Conservation (phyloP, 768 basidiomycete genomes). For the Sistotremastrum niveocremeum region DNA sequence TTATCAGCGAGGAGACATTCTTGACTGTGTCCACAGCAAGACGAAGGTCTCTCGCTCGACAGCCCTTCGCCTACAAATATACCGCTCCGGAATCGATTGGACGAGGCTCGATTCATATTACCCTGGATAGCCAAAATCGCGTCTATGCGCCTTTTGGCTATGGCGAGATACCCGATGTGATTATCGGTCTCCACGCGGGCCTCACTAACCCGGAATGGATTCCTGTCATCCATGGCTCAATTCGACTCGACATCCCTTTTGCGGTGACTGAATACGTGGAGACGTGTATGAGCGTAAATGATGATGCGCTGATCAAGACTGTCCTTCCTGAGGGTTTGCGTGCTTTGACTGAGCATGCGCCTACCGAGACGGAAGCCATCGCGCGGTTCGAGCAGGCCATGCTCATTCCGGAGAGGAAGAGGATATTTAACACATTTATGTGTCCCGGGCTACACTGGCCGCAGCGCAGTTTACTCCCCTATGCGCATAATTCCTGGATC, state of each 20-base stretch:
- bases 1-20: slow-evolving; percentile 23
- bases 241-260: slow-evolving; percentile 3
- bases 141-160: neutral
- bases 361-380: no score
- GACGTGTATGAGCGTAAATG: neutral
- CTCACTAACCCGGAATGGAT: slow-evolving; percentile 2
- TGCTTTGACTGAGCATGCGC: no score
- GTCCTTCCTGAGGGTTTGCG: no score
- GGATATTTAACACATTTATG: no score
- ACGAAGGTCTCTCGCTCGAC: slow-evolving; percentile 16
- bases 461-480: no score
- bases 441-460: no score
- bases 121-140: slow-evolving; percentile 1
- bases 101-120: slow-evolving; percentile 3
- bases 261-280: slow-evolving; percentile 6
- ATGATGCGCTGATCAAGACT: neutral
- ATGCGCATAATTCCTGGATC: no score
- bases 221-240: neutral
- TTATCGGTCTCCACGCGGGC: slow-evolving; percentile 6
- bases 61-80: slow-evolving; percentile 20
- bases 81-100: slow-evolving; percentile 6
- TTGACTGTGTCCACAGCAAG: slow-evolving; percentile 18
- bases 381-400: no score
- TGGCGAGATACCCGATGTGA: neutral
- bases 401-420: no score